Evolutionary conservation across 2,329 filamentous ascomycete genomes (phyloP).

Genomic region (Graphiopsis chlorocephala): DNA sequence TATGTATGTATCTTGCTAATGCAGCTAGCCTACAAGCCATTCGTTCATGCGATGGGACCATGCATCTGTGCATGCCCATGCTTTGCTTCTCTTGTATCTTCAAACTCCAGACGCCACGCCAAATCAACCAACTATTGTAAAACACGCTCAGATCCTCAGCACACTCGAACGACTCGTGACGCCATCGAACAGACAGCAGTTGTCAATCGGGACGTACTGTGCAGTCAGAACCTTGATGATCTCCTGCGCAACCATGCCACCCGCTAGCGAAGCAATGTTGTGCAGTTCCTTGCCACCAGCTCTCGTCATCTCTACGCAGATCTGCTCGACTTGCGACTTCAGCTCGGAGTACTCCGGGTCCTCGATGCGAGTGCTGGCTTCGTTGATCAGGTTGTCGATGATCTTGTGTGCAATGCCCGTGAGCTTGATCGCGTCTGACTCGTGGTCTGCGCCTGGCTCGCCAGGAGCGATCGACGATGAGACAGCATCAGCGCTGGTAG

Average conservation of each 20-base stretch:
- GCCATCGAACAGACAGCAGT: conserved; percentile 63
- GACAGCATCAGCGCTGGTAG: conserved; percentile 29
- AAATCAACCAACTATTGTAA: background rate
- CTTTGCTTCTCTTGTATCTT: background rate
- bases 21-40: background rate
- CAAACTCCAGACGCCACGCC: conserved; percentile 2
- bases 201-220: conserved; percentile 64
- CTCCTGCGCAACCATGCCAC: conserved; percentile 95
- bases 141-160: conserved; percentile 21
- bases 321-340: conserved; percentile 36
- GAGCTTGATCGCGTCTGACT: conserved; percentile 39
- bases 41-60: background rate
- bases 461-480: conserved; percentile 39
- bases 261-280: conserved; percentile 82
- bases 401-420: conserved; percentile 44
- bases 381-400: conserved; percentile 42
- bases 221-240: conserved; percentile 82
- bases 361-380: conserved; percentile 40
- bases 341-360: conserved; percentile 41
- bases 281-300: conserved; percentile 84
- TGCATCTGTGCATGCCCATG: background rate
- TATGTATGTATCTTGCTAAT: background rate
- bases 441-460: conserved; percentile 33
- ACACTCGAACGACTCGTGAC: conserved; percentile 51
- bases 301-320: conserved; percentile 56